A percentile compares a stretch with the other conserved stretches of the same genome.
phyloP scores from a whole-genome alignment of 129 eudicot genomes.

The Smallanthus sonchifolius region DNA sequence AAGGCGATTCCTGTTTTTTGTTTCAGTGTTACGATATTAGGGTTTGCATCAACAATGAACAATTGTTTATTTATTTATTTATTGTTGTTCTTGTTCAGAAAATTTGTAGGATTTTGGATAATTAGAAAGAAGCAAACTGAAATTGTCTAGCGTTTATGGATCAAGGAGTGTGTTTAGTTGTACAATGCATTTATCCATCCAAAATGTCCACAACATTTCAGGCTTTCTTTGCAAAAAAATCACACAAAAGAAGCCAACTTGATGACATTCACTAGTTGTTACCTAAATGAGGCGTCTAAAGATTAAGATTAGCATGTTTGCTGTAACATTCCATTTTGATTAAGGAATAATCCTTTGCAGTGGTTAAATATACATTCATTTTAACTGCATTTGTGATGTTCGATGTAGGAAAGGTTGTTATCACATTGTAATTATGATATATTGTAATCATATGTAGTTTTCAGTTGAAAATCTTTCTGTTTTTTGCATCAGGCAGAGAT shows the following conservation, averaged over 20 bases:
- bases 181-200: background rate
- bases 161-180: background rate
- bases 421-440: slow-evolving; percentile 1
- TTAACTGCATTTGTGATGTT: background rate
- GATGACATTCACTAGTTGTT: background rate
- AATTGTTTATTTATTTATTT: background rate
- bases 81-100: background rate
- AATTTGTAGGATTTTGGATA: background rate
- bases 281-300: background rate
- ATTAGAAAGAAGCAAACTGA: slow-evolving; percentile 6
- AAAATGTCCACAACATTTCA: background rate
- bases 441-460: slow-evolving; percentile 7
- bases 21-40: slow-evolving; percentile 7
- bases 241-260: background rate
- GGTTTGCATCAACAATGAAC: background rate
- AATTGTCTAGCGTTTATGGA: background rate
- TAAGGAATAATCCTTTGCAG: background rate
- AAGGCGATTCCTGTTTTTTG: background rate
- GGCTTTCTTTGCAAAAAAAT: background rate
- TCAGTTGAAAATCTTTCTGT: background rate
- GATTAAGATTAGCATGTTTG: background rate
- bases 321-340: background rate
- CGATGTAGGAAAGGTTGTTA: background rate
- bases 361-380: background rate
- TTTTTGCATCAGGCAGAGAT: slow-evolving; percentile 73